phyloP scores from a whole-genome alignment of 257 asterid genomes.

The Gardenia jasminoides region DNA sequence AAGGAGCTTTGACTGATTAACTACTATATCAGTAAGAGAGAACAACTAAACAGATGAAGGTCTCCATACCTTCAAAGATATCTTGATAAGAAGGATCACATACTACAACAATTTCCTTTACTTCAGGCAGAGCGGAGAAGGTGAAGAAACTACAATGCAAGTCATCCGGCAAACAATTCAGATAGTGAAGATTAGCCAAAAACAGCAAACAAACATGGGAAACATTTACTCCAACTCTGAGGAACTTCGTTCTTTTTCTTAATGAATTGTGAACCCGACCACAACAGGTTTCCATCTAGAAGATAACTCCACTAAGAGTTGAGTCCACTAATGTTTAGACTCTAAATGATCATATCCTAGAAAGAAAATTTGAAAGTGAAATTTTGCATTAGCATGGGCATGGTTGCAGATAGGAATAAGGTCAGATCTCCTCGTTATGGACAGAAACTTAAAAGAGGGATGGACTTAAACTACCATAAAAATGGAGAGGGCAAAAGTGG shows the following conservation, averaged over 20 bases:
- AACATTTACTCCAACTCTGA: not conserved
- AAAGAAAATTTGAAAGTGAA: not conserved
- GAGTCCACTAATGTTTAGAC: not conserved
- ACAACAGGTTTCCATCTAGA: not conserved
- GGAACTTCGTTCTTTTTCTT: not conserved
- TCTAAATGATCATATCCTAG: not conserved
- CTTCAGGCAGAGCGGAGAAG: constrained; percentile 82
- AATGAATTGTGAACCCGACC: no score
- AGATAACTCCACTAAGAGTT: not conserved
- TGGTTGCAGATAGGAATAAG: not conserved
- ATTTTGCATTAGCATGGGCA: not conserved
- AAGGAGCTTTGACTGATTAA: not conserved
- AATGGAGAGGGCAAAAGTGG: no score
- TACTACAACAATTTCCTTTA: constrained; percentile 92
- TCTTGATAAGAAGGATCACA: constrained; percentile 97
- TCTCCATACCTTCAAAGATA: constrained; percentile 82
- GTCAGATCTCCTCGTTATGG: not conserved
- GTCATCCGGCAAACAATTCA: constrained; percentile 20
- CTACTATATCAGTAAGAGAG: not conserved
- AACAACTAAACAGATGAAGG: constrained; percentile 12
- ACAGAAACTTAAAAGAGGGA: not conserved
- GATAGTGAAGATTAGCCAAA: constrained; percentile 19
- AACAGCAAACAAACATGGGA: not conserved
- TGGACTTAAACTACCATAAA: not conserved
- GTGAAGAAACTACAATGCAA: constrained; percentile 79